These are phyloP conservation scores for Cadophora gregata DNA, from an alignment of 2,329 filamentous ascomycete genomes.

Conservation along the genomic window DNA sequence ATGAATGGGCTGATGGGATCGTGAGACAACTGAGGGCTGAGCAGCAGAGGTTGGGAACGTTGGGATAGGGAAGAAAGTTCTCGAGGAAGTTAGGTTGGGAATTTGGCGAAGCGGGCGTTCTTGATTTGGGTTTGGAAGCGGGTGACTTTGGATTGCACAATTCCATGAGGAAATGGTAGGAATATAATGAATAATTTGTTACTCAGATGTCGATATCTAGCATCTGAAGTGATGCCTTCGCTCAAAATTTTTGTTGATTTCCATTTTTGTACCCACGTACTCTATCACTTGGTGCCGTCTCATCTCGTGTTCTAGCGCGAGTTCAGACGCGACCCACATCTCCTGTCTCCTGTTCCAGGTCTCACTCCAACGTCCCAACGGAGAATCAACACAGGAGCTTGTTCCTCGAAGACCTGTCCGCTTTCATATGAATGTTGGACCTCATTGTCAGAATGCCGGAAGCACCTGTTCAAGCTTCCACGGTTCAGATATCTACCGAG, in stretches of 20 bases:
- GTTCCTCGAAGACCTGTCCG: background rate
- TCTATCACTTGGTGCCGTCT: background rate
- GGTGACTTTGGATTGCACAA: background rate
- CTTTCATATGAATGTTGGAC: background rate
- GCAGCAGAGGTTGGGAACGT: background rate
- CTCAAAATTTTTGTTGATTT: no score
- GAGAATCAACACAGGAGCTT: background rate
- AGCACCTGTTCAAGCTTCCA: background rate
- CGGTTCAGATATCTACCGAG: background rate
- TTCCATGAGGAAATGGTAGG: background rate
- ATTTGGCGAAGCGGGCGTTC: background rate
- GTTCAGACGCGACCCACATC: background rate
- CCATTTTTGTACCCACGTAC: no score
- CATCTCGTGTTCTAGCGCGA: background rate
- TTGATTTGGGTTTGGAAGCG: background rate
- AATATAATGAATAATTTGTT: background rate
- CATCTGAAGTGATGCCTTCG: no score
- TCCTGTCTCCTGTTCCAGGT: no score
- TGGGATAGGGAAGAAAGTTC: background rate
- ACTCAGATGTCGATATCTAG: no score
- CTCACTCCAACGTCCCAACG: no score
- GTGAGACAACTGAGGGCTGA: slow-evolving; percentile 17
- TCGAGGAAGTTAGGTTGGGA: background rate
- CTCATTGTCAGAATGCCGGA: background rate
- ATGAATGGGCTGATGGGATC: slow-evolving; percentile 21